Evolutionary conservation across 2,329 filamentous ascomycete species (phyloP).

Genomic region (Diatrype stigma): DNA sequence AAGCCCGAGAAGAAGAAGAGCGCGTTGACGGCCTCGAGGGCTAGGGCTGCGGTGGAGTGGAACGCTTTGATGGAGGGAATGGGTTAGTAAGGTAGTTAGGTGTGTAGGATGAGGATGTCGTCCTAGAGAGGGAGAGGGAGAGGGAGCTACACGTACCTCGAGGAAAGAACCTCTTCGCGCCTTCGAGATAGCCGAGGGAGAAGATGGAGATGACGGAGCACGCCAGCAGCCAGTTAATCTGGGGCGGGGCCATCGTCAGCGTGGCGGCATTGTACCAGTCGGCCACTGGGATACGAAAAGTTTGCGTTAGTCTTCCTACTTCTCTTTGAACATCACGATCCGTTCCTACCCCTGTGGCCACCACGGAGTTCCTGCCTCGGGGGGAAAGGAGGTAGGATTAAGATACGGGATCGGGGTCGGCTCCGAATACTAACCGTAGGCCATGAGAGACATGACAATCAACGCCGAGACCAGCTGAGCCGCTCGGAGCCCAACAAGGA

Average conservation of each 20-base stretch:
- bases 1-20: constrained; percentile 58
- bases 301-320: background rate
- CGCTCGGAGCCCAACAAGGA: constrained; percentile 40
- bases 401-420: background rate
- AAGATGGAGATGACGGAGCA: constrained; percentile 49
- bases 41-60: constrained; percentile 45
- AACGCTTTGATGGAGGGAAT: constrained; percentile 28
- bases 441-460: constrained; percentile 43
- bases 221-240: constrained; percentile 57
- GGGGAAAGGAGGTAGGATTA: background rate
- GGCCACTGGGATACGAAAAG: constrained; percentile 47
- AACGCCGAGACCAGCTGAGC: constrained; percentile 43
- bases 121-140: no score
- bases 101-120: background rate
- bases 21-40: constrained; percentile 47
- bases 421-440: constrained; percentile 40
- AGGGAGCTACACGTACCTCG: constrained; percentile 28
- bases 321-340: background rate
- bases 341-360: background rate
- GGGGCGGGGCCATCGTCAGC: constrained; percentile 47
- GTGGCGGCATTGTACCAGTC: constrained; percentile 58
- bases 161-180: constrained; percentile 42
- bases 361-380: background rate
- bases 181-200: constrained; percentile 51
- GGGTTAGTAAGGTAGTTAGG: background rate